These are phyloP conservation scores for Raphanus raphanistrum DNA, from an alignment of 345 rosid species.

Conservation along the genomic window DNA sequence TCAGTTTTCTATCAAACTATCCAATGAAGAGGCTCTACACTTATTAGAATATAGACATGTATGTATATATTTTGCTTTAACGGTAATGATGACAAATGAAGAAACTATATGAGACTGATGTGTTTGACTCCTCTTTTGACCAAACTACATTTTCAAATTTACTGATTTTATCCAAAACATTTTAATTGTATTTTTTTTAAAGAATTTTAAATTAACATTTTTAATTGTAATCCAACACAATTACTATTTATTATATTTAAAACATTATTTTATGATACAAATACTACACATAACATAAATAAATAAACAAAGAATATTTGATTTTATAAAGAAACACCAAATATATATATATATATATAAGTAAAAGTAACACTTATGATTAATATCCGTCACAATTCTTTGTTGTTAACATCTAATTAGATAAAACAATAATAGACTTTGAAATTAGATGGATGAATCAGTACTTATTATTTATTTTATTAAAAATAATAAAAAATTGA, in stretches of 20 bases:
- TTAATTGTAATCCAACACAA: background rate
- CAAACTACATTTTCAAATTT: too few species aligned
- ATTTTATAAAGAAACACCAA: background rate
- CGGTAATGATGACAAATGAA: conserved; percentile 14
- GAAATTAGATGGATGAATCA: too few species aligned
- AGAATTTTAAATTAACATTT: too few species aligned
- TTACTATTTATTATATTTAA: background rate
- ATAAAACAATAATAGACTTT: too few species aligned
- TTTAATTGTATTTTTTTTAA: too few species aligned
- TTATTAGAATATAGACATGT: conserved; percentile 19
- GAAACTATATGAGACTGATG: conserved; percentile 15
- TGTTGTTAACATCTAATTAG: too few species aligned
- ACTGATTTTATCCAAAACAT: too few species aligned
- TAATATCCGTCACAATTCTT: too few species aligned
- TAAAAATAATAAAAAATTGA: too few species aligned
- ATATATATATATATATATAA: too few species aligned
- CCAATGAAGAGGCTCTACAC: conserved; percentile 11
- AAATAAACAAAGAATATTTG: too few species aligned
- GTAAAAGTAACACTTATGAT: background rate
- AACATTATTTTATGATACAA: background rate
- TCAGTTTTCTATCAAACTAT: background rate
- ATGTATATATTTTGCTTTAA: conserved; percentile 14
- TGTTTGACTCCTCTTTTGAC: conserved; percentile 33
- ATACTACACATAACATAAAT: background rate
- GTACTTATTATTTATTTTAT: too few species aligned